These are phyloP conservation scores for Hygrocybe coccinea DNA, from an alignment of 768 basidiomycete species.

Conservation along the genomic window DNA sequence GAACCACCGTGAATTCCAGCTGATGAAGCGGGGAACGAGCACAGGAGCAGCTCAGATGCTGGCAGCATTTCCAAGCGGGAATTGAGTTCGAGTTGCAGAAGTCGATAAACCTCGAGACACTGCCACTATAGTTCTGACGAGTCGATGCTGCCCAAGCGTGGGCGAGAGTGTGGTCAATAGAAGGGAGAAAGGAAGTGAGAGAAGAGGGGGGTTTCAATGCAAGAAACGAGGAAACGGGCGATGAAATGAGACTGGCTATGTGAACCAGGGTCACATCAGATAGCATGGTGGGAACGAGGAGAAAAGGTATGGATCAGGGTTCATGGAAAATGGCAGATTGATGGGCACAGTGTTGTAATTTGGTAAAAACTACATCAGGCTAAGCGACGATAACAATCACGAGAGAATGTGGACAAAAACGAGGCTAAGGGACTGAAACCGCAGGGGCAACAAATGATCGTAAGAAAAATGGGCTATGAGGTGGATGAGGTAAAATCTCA, in stretches of 20 bases:
- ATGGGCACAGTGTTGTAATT: too few species aligned
- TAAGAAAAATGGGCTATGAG: neutral
- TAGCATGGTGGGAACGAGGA: too few species aligned
- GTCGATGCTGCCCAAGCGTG: neutral
- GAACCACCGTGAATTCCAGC: conserved; percentile 17
- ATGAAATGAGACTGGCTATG: neutral
- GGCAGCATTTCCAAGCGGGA: conserved; percentile 13
- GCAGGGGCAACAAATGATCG: neutral
- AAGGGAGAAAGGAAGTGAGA: too few species aligned
- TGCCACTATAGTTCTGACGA: neutral
- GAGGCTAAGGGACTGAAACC: neutral
- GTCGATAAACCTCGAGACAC: neutral
- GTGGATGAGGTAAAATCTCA: neutral
- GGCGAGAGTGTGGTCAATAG: neutral
- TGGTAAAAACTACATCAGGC: too few species aligned
- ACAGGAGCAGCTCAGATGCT: conserved; percentile 23
- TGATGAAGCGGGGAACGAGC: conserved; percentile 24
- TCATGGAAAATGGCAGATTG: too few species aligned
- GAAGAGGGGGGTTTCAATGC: neutral
- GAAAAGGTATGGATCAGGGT: too few species aligned
- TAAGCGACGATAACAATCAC: too few species aligned
- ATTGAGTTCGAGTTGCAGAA: neutral
- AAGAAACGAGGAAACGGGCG: neutral
- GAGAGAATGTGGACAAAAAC: too few species aligned
- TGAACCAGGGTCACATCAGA: too few species aligned